phyloP scores from a whole-genome alignment of 2,329 filamentous ascomycete species.

The Alternaria atra region DNA sequence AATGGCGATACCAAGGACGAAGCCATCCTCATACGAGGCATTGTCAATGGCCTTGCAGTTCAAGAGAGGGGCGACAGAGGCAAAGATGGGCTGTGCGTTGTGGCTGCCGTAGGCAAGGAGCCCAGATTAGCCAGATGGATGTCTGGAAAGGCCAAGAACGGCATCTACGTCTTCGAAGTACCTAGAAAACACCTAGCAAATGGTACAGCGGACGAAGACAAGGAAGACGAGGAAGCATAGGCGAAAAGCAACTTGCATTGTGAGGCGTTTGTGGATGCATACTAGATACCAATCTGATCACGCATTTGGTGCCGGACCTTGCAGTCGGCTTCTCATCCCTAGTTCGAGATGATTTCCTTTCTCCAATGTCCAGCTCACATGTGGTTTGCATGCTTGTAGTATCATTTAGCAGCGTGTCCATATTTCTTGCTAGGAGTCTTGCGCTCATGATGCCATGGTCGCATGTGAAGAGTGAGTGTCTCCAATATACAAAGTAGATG shows the following conservation, averaged over 20 bases:
- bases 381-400: background rate
- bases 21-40: conserved; percentile 66
- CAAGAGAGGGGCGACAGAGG: conserved; percentile 85
- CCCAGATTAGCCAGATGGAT: conserved; percentile 87
- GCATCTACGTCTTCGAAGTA: conserved; percentile 88
- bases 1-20: conserved; percentile 26
- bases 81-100: conserved; percentile 77
- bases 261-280: conserved; percentile 14
- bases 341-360: background rate
- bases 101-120: conserved; percentile 87
- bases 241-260: conserved; percentile 17
- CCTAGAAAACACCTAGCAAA: conserved; percentile 53
- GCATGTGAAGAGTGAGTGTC: too few species aligned
- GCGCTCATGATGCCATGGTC: background rate
- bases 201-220: conserved; percentile 22
- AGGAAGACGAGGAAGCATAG: conserved; percentile 6
- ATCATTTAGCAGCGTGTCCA: background rate
- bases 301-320: background rate
- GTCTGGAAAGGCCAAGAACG: conserved; percentile 73
- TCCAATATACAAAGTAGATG: too few species aligned
- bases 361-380: background rate
- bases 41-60: conserved; percentile 88
- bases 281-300: conserved; percentile 33
- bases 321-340: background rate
- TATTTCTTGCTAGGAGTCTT: background rate